Percentiles rank a stretch among this genome's conserved stretches.
Conservation (phyloP, 805 yeast species). For the Zygoascus tannicola region DNA sequence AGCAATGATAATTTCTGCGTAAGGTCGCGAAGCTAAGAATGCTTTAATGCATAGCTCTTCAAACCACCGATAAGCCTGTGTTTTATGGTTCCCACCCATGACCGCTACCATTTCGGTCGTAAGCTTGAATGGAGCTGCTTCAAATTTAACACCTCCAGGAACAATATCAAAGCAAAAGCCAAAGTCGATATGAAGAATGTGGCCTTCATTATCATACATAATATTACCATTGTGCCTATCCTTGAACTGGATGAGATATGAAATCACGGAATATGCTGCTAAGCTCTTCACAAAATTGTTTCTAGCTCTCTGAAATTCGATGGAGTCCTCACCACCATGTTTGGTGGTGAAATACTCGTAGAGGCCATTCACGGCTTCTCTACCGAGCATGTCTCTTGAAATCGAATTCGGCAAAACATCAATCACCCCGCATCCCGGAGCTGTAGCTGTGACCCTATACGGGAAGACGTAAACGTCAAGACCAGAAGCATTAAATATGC, state of each 20-base stretch:
- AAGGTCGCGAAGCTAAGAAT: constrained; percentile 77
- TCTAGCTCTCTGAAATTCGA: constrained; percentile 84
- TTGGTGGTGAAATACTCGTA: constrained; percentile 86
- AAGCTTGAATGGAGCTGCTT: constrained; percentile 94
- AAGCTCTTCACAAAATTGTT: constrained; percentile 86
- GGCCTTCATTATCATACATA: constrained; percentile 94
- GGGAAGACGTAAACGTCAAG: constrained; percentile 89
- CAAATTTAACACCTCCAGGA: constrained; percentile 97
- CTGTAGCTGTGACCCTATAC: constrained; percentile 93
- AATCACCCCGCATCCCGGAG: constrained; percentile 98
- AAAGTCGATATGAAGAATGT: constrained; percentile 90
- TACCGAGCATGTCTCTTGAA: constrained; percentile 95
- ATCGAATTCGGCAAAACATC: constrained; percentile 94
- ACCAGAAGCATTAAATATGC: constrained; percentile 83
- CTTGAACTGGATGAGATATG: constrained; percentile 83
- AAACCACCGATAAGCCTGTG: constrained; percentile 87
- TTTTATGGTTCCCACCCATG: constrained; percentile 79
- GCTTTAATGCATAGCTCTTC: constrained; percentile 94
- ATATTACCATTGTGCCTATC: constrained; percentile 97
- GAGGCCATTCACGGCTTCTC: constrained; percentile 96
- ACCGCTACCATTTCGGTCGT: constrained; percentile 95
- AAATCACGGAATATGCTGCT: constrained; percentile 86
- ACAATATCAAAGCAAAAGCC: constrained; percentile 98
- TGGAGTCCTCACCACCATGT: constrained; percentile 88
- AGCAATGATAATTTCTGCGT: constrained; percentile 74